Conservation (phyloP, 495 filamentous ascomycete species). For the Penicillium arizonense region DNA sequence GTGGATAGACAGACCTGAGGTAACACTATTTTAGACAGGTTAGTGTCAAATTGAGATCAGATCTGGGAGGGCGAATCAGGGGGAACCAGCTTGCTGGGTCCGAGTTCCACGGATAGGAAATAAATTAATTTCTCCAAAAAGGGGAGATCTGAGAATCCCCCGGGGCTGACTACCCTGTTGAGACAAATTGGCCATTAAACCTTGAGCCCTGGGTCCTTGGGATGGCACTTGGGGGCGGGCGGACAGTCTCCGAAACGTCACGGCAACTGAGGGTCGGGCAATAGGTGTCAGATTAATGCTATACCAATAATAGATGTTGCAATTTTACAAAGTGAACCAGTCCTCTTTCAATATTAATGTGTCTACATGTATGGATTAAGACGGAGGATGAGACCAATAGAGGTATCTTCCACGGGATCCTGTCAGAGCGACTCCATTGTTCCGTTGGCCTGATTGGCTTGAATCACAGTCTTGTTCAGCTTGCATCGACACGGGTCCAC, state of each 20-base stretch:
- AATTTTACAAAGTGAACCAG: too few species aligned
- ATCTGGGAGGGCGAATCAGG: neutral
- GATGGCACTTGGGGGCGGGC: neutral
- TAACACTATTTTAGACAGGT: neutral
- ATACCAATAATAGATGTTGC: too few species aligned
- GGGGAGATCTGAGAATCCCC: neutral
- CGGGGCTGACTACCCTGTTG: slow-evolving; percentile 12
- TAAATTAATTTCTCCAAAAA: neutral
- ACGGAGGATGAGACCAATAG: neutral
- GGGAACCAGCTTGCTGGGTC: neutral
- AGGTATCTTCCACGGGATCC: too few species aligned
- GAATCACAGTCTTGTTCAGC: neutral
- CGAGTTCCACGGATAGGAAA: neutral
- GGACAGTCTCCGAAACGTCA: slow-evolving; percentile 1
- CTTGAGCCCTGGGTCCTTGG: neutral
- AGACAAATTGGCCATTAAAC: neutral
- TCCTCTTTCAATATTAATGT: too few species aligned
- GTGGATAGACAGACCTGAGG: neutral
- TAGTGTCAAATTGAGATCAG: neutral
- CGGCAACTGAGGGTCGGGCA: slow-evolving; percentile 1
- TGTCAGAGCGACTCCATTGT: neutral
- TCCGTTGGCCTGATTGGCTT: neutral
- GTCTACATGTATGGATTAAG: neutral
- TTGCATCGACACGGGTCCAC: neutral
- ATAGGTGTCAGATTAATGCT: slow-evolving; percentile 5